Conservation (phyloP, 176 grass and related monocot species). For the Bolboschoenus planiculmis region DNA sequence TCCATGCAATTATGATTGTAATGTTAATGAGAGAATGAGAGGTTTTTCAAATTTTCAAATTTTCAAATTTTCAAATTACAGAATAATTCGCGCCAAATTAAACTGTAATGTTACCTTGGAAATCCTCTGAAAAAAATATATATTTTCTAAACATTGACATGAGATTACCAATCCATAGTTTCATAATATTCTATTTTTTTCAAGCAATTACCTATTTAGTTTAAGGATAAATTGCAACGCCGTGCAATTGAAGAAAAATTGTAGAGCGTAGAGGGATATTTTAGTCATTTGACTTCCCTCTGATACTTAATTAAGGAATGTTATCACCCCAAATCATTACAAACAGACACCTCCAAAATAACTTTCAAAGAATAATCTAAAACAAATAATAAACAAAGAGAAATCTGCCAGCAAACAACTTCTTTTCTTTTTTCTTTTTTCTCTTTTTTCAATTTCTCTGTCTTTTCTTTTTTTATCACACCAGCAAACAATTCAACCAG, state of each 20-base stretch:
- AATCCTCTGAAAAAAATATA: not conserved
- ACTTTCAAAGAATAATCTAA: constrained; percentile 3
- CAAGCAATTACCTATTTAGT: not conserved
- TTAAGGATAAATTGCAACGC: not conserved
- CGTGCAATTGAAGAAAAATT: not conserved
- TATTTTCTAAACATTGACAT: not conserved
- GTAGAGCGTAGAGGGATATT: not conserved
- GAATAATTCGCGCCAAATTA: no score
- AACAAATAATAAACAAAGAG: constrained; percentile 1
- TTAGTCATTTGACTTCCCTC: not conserved
- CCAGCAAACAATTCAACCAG: constrained; percentile 48
- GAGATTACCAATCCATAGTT: not conserved
- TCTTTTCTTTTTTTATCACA: not conserved
- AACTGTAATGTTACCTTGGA: not conserved
- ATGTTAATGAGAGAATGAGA: not conserved
- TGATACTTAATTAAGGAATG: constrained; percentile 17
- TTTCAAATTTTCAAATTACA: no score
- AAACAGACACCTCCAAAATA: constrained; percentile 20
- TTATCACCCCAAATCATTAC: constrained; percentile 14
- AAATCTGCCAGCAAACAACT: constrained; percentile 37
- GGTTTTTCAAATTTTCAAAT: no score
- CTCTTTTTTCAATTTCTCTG: not conserved
- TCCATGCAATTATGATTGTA: not conserved
- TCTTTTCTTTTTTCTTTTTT: constrained; percentile 5
- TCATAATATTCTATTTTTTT: not conserved